Evolutionary conservation across 176 grass and related monocot genomes (phyloP), one percentile per base, ranked within the genome.

Genomic region (Zea luxurians): DNA sequence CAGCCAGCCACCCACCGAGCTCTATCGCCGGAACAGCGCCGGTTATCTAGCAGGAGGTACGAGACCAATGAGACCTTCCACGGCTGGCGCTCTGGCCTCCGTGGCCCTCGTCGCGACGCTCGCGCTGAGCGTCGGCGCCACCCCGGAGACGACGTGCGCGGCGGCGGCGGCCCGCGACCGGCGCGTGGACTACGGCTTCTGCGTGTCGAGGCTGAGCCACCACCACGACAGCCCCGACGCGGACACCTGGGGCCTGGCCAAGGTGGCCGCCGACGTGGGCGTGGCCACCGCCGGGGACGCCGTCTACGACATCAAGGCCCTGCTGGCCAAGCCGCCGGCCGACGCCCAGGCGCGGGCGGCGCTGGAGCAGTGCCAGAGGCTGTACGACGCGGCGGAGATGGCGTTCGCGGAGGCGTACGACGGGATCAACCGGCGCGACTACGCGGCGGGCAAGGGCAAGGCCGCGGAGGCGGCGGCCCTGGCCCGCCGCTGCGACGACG

Each of bases 201-300:
- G 77, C 77, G 61, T 79, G 42, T 16, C 68, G 8, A 2, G 43
- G 69, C 77, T 85, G 61, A 38, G 70, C 61, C 41, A 79, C 16
- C 76, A 85, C 76, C 83, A 48, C 61, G 77, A 80, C 17, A 80
- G 69, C 70, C 49, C 83, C 27, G 70, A 74, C 76, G 83, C 83
- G 1, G 77, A 80, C 77, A 41, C 69, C 1, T 85, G 83, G 83
- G 76, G 77, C 61, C 50, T 85, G 49, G 77, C 83, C 3, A 85
- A 85, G 83, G 69, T 85, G 68, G 83, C 77, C 4, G 77, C 77
- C 42, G 61, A 73, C 48, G 40, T 83, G 34, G 77, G 76, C 69
- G 50, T 80, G 1, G n/a, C 8, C 83, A 27, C 7, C 41, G 83
- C 76, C 48, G 61, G 8, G 41, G 17, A 46, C 60, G 61, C 68